A percentile compares a stretch with the other conserved stretches of the same genome.
These are phyloP conservation scores for Salix udensis DNA, from an alignment of 345 rosid genomes.

Conservation along the genomic window DNA sequence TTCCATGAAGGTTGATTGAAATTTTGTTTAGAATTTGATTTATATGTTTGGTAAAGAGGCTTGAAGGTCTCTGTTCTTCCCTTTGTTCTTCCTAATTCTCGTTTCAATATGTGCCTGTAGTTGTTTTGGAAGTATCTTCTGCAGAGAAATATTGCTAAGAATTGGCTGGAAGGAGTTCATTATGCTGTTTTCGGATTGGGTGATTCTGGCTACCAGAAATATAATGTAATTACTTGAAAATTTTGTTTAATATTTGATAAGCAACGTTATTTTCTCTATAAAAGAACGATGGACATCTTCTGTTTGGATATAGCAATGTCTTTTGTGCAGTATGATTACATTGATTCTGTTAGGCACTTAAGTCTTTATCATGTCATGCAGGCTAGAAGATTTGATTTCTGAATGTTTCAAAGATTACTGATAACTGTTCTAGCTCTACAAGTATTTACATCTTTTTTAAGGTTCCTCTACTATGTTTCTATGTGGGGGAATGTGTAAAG, in stretches of 20 bases:
- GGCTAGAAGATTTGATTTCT: too few species aligned
- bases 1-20: conserved; percentile 58
- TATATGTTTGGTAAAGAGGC: conserved; percentile 5
- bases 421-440: too few species aligned
- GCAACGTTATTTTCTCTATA: neutral
- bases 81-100: conserved; percentile 10
- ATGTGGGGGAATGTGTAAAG: too few species aligned
- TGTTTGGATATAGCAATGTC: too few species aligned
- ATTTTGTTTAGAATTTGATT: neutral
- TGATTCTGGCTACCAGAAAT: conserved; percentile 89
- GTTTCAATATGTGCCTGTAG: conserved; percentile 30
- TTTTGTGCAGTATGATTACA: too few species aligned
- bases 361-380: too few species aligned
- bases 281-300: too few species aligned
- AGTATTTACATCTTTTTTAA: too few species aligned
- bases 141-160: conserved; percentile 50
- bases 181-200: conserved; percentile 91
- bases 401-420: too few species aligned
- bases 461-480: too few species aligned
- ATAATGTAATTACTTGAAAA: conserved; percentile 47
- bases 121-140: conserved; percentile 86
- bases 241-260: neutral
- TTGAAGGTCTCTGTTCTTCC: neutral
- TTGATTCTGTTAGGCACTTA: too few species aligned
- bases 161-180: conserved; percentile 62